Evolutionary conservation across 345 rosid species (phyloP).

Genomic region (Leavenworthia alabamica): DNA sequence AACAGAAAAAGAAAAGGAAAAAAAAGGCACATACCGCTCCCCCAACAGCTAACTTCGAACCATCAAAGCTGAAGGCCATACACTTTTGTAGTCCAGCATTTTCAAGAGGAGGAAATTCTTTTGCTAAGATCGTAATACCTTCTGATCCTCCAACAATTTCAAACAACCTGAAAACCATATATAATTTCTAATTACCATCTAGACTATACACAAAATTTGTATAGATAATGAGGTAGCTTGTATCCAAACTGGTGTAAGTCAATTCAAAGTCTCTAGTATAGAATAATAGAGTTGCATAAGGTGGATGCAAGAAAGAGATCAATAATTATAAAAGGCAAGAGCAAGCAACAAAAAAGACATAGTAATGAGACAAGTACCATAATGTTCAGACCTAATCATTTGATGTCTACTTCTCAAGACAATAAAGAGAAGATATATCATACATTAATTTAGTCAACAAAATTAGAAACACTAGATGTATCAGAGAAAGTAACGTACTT

Average conservation of each 20-base stretch:
- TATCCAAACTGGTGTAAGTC: background rate
- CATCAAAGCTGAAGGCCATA: conserved; percentile 80
- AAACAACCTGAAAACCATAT: conserved; percentile 50
- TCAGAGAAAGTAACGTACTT: conserved; percentile 42
- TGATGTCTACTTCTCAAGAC: conserved; percentile 1
- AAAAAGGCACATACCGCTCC: conserved; percentile 50
- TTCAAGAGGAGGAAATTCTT: conserved; percentile 53
- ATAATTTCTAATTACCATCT: background rate
- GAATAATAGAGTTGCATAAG: background rate
- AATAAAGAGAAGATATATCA: background rate
- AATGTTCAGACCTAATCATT: background rate
- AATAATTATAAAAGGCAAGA: background rate
- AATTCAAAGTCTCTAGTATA: background rate
- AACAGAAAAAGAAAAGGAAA: background rate
- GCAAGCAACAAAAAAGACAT: background rate
- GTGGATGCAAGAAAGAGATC: background rate
- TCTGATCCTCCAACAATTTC: conserved; percentile 50
- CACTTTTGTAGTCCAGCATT: conserved; percentile 76
- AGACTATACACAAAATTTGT: background rate
- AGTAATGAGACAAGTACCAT: background rate
- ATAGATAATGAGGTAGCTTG: background rate
- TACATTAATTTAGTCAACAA: background rate
- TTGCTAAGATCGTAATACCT: conserved; percentile 42
- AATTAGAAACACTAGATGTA: conserved; percentile 2
- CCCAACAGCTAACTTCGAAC: conserved; percentile 79